Base-by-base conservation (phyloP, 192 early-diverging fungal genomes). In the Piromyces sp. region DNA sequence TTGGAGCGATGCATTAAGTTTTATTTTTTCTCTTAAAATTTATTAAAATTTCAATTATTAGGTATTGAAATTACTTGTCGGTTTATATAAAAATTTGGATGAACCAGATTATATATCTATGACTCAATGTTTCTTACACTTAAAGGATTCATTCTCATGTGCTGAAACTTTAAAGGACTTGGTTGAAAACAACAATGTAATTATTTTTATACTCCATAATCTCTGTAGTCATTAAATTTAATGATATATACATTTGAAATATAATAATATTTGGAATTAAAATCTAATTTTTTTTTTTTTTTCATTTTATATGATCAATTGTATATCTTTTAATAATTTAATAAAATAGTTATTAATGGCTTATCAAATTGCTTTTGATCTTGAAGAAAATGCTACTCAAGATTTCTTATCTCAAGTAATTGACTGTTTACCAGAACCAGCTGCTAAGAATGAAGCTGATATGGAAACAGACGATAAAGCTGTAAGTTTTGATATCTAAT, bases 291-390 rank as follows among this genome's bases (percentile, higher is more conserved):
- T n/a, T n/a, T n/a, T n/a, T n/a, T n/a, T 19, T n/a, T n/a, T 78
- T 78, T 29, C 68, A 9, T 13, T 80, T 28, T 30, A 2, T 30
- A 29, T 81, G n/a, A n/a, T n/a, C n/a, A n/a, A n/a, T n/a, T n/a
- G n/a, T n/a, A n/a, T n/a, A n/a, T n/a, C n/a, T n/a, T n/a, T n/a
- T n/a, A n/a, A n/a, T n/a, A n/a, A n/a, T n/a, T 6, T 79, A 6
- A 80, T 91, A 85, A 51, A 83, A 37, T 90, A 93, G 82, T 82
- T 92, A 29, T 85, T 97, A 83, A 94, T 95, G 83, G 96, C 96
- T 28, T 98, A 95, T 86, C 98, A 99, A 88, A 93, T 99, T 81
- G 96, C 96, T 0, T 99, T 99, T 86, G 98, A 99, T 82, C 87
- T 99, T 38, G 94, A 97, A 84, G 95, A 94, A 80, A 96, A 95